phyloP scores from a whole-genome alignment of 345 rosid species.

The Populus tremula region DNA sequence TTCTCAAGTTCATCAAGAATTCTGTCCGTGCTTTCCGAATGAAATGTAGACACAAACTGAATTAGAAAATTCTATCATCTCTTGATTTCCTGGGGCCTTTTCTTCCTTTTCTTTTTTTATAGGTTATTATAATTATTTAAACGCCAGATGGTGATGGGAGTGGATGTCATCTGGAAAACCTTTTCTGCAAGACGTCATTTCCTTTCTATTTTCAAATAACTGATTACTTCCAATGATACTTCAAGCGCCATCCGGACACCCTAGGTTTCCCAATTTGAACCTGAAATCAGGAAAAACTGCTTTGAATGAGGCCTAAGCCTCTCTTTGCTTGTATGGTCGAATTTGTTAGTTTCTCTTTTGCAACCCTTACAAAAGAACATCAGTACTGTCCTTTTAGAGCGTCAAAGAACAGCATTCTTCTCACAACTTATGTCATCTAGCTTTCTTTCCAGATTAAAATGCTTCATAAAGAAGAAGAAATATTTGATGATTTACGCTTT shows the following conservation, averaged over 20 bases:
- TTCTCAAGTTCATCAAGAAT: no score
- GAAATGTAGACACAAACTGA: no score
- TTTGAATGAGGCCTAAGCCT: neutral
- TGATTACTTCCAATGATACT: neutral
- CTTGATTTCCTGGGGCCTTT: neutral
- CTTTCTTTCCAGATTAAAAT: slow-evolving; percentile 1
- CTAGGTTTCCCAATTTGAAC: neutral
- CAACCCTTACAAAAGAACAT: neutral
- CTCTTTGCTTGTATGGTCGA: neutral
- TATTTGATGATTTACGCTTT: neutral
- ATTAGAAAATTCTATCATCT: no score
- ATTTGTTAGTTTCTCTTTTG: neutral
- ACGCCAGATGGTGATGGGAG: neutral
- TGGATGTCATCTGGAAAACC: neutral
- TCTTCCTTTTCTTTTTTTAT: neutral
- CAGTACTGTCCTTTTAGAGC: neutral
- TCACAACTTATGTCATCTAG: neutral
- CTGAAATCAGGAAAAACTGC: neutral
- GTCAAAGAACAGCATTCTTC: neutral
- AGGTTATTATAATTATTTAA: no score
- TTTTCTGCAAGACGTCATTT: neutral
- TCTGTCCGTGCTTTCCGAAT: no score
- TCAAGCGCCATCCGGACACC: neutral
- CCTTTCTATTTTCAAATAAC: neutral
- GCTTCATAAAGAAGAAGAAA: neutral